Conservation (phyloP, 1,284 basidiomycete genomes). For the Apiotrichum brassicae region DNA sequence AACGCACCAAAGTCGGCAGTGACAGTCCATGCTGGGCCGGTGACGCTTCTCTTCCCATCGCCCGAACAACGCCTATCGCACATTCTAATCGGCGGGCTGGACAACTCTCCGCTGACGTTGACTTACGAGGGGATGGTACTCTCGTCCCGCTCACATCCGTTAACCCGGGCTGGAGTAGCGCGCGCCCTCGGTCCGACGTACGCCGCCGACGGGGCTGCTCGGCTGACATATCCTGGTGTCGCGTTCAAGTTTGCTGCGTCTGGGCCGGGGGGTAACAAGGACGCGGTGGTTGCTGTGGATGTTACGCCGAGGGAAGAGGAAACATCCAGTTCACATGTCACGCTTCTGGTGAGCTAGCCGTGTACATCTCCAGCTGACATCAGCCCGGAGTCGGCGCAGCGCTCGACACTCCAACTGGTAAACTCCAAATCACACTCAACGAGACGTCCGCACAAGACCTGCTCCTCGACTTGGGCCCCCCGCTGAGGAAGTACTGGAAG, state of each 20-base stretch:
- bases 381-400: conserved; percentile 65
- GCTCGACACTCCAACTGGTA: conserved; percentile 47
- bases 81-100: conserved; percentile 53
- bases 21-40: conserved; percentile 65
- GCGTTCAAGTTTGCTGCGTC: conserved; percentile 58
- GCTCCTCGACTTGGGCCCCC: conserved; percentile 67
- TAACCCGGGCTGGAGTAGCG: conserved; percentile 62
- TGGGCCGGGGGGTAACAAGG: conserved; percentile 54
- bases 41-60: conserved; percentile 64
- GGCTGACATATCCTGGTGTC: conserved; percentile 60
- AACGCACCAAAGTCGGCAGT: conserved; percentile 60
- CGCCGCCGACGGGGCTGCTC: conserved; percentile 49
- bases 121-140: conserved; percentile 64
- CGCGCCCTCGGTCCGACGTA: conserved; percentile 78
- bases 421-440: conserved; percentile 63
- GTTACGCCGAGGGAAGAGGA: conserved; percentile 43
- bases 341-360: conserved; percentile 18
- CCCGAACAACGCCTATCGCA: conserved; percentile 70
- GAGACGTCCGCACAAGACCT: conserved; percentile 75
- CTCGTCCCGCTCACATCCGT: conserved; percentile 52
- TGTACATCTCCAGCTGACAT: background rate
- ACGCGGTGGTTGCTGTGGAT: conserved; percentile 24
- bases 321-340: conserved; percentile 6
- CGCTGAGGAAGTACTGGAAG: conserved; percentile 70
- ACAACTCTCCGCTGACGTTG: conserved; percentile 50